A percentile compares a stretch with the other conserved stretches of the same genome.
Evolutionary conservation across 2,329 filamentous ascomycete genomes (phyloP).

Genomic region (Fusarium phyllophilum): DNA sequence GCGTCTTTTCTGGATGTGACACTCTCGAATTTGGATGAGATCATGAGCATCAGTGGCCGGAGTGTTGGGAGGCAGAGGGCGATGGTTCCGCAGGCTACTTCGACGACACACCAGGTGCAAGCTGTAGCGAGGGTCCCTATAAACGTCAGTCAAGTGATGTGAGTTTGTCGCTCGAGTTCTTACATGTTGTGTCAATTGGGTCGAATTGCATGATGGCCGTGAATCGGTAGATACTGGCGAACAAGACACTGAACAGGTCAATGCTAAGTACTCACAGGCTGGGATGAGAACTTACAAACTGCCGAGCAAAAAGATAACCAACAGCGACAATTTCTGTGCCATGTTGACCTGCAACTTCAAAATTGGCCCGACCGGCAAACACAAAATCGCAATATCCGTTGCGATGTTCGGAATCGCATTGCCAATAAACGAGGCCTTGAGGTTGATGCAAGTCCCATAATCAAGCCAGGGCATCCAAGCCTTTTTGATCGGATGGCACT

Average conservation of each 20-base stretch:
- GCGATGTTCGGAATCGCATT: slow-evolving; percentile 31
- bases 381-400: slow-evolving; percentile 23
- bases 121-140: slow-evolving; percentile 31
- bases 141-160: not conserved
- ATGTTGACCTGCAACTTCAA: slow-evolving; percentile 29
- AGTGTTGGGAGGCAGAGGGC: slow-evolving; percentile 26
- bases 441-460: slow-evolving; percentile 15
- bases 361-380: slow-evolving; percentile 9
- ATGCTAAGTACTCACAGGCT: fast-evolving
- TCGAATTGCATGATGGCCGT: slow-evolving; percentile 34
- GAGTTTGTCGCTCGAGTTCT: not conserved
- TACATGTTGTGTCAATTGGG: slow-evolving; percentile 12
- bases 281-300: slow-evolving; percentile 15
- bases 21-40: slow-evolving; percentile 25
- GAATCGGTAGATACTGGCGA: slow-evolving; percentile 32
- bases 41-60: slow-evolving; percentile 19
- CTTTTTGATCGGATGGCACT: slow-evolving; percentile 18
- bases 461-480: slow-evolving; percentile 22
- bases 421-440: slow-evolving; percentile 28
- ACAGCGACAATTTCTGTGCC: slow-evolving; percentile 19
- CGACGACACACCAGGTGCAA: slow-evolving; percentile 32
- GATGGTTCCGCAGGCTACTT: slow-evolving; percentile 28
- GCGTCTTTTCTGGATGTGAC: not conserved
- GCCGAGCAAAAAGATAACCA: slow-evolving; percentile 28
- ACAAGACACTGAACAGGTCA: slow-evolving; percentile 1